Conservation (phyloP, 352 stramenopile species). For the Phytophthora pisi region DNA sequence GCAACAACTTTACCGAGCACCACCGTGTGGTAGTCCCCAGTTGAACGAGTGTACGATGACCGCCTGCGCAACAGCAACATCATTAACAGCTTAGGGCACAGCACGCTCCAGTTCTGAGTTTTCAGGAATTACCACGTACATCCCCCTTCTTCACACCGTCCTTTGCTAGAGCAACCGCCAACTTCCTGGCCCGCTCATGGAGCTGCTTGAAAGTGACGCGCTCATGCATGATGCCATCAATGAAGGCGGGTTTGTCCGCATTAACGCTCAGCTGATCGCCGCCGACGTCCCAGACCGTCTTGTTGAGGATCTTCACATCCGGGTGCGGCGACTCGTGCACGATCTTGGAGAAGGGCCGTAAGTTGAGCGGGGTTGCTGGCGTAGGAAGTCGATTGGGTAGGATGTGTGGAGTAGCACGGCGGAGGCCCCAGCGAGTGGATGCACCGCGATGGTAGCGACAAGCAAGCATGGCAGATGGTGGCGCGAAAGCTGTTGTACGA, state of each 20-base stretch:
- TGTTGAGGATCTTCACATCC: conserved; percentile 31
- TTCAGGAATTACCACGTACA: conserved; percentile 25
- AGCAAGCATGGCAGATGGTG: too few relatives aligned
- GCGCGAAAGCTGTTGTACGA: too few relatives aligned
- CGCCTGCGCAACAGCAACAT: conserved; percentile 25
- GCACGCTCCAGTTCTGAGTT: neutral
- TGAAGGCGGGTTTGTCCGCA: conserved; percentile 34
- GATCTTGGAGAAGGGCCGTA: conserved; percentile 9
- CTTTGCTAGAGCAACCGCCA: conserved; percentile 36
- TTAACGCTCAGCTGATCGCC: conserved; percentile 32
- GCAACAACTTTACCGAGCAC: conserved; percentile 46
- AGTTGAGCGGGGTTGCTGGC: too few relatives aligned
- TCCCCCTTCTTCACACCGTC: conserved; percentile 47
- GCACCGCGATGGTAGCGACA: too few relatives aligned
- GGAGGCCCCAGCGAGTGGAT: too few relatives aligned
- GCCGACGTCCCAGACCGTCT: conserved; percentile 44
- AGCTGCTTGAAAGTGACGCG: conserved; percentile 44
- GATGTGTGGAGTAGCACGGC: too few relatives aligned
- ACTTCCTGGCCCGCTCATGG: conserved; percentile 19
- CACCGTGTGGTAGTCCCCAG: conserved; percentile 69
- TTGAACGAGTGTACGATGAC: conserved; percentile 62
- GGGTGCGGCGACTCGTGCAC: conserved; percentile 44
- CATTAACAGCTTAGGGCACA: neutral
- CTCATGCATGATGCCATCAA: conserved; percentile 45
- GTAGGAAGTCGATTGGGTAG: too few relatives aligned